phyloP scores from a whole-genome alignment of 176 grass and related monocot genomes.

The Oryza officinalis region DNA sequence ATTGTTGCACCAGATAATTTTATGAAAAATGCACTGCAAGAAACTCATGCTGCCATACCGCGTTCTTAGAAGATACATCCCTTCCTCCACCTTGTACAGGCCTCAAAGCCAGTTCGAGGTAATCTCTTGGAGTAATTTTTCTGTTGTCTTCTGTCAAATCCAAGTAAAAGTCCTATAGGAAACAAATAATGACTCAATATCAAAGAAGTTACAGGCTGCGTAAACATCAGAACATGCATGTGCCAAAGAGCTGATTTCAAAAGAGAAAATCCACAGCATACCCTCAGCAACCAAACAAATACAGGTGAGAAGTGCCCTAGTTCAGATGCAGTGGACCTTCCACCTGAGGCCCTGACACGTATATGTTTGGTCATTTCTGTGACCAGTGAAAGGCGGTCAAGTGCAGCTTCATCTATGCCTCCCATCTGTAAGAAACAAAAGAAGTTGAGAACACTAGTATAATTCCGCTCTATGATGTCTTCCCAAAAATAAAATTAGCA shows the following conservation, averaged over 20 bases:
- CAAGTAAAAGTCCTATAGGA: constrained; percentile 85
- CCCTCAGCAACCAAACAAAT: constrained; percentile 97
- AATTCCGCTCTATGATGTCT: constrained; percentile 8
- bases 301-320: constrained; percentile 94
- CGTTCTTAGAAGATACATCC: constrained; percentile 77
- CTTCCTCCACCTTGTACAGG: constrained; percentile 78
- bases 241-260: constrained; percentile 1
- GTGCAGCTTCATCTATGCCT: constrained; percentile 93
- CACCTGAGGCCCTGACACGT: constrained; percentile 85
- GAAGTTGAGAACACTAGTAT: neutral
- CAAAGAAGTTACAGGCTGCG: constrained; percentile 6
- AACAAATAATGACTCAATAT: constrained; percentile 16
- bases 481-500: neutral
- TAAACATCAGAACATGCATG: neutral
- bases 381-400: constrained; percentile 92
- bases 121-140: constrained; percentile 95
- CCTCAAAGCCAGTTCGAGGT: constrained; percentile 86
- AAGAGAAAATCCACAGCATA: constrained; percentile 29
- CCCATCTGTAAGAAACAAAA: constrained; percentile 67
- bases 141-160: constrained; percentile 89
- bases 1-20: constrained; percentile 8
- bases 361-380: constrained; percentile 99
- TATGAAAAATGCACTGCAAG: constrained; percentile 22
- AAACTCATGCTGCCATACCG: constrained; percentile 36
- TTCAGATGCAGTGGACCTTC: constrained; percentile 80